Conservation (phyloP, 495 filamentous ascomycete genomes). For the Trichoderma reesei region DNA sequence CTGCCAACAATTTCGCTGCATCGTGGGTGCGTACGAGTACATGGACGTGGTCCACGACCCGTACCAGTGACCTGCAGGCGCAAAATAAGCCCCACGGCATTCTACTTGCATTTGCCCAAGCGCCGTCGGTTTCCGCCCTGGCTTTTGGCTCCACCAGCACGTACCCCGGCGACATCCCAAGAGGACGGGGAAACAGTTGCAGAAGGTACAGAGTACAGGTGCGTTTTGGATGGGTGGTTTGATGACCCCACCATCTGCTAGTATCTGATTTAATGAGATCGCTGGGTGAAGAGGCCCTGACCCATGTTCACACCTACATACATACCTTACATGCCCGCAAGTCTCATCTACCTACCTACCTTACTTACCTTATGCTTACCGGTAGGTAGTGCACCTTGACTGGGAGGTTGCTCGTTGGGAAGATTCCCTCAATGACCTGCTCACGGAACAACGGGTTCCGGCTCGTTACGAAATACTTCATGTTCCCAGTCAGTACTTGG, state of each 20-base stretch:
- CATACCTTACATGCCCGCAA: not conserved
- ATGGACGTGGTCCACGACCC: not conserved
- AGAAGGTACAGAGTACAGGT: not conserved
- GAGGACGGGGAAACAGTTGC: not conserved
- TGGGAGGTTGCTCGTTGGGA: too few relatives aligned
- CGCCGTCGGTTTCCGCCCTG: not conserved
- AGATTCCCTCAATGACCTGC: too few relatives aligned
- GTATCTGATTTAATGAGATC: not conserved
- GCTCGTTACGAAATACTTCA: too few relatives aligned
- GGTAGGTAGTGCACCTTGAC: too few relatives aligned
- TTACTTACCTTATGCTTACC: too few relatives aligned
- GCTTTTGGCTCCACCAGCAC: not conserved
- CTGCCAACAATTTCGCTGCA: not conserved
- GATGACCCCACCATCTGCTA: not conserved
- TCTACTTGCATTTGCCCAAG: not conserved
- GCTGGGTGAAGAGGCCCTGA: not conserved
- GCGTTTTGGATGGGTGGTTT: not conserved
- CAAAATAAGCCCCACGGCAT: not conserved
- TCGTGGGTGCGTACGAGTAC: not conserved
- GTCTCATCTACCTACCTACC: not conserved
- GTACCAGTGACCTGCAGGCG: not conserved
- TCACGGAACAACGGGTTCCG: too few relatives aligned
- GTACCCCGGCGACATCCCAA: not conserved
- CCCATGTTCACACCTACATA: not conserved
- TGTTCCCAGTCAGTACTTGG: too few relatives aligned